These are phyloP conservation scores for Endocalyx cinctus DNA, from an alignment of 2,329 filamentous ascomycete species.

Conservation along the genomic window DNA sequence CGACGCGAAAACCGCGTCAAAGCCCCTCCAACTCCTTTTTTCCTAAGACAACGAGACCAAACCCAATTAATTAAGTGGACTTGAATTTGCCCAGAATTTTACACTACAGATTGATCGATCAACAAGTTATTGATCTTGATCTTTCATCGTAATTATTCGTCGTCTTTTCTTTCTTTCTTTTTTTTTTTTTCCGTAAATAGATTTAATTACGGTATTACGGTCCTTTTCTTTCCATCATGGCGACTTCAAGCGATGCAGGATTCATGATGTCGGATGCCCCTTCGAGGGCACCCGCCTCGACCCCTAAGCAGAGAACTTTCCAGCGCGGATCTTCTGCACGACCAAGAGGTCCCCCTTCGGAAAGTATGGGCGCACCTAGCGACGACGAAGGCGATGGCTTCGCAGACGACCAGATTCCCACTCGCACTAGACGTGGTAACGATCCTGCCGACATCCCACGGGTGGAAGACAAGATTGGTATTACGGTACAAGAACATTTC, in stretches of 20 bases:
- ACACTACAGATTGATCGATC: too few relatives aligned
- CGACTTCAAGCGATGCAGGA: slow-evolving; percentile 52
- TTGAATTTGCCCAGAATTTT: too few relatives aligned
- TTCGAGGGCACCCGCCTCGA: slow-evolving; percentile 33
- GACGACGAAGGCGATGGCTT: slow-evolving; percentile 60
- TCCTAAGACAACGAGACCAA: too few relatives aligned
- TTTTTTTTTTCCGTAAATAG: too few relatives aligned
- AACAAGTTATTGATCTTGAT: too few relatives aligned
- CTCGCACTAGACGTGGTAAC: slow-evolving; percentile 39
- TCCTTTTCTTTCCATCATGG: too few relatives aligned
- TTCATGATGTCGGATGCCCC: slow-evolving; percentile 54
- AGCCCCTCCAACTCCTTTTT: too few relatives aligned
- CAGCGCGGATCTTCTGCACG: slow-evolving; percentile 50
- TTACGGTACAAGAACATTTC: slow-evolving; percentile 71
- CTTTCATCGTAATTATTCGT: too few relatives aligned
- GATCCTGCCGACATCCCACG: slow-evolving; percentile 55
- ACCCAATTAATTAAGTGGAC: too few relatives aligned
- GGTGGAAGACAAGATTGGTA: slow-evolving; percentile 72
- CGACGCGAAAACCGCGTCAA: too few relatives aligned
- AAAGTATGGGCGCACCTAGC: slow-evolving; percentile 55
- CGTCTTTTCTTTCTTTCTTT: too few relatives aligned
- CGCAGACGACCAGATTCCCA: slow-evolving; percentile 59
- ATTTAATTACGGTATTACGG: too few relatives aligned
- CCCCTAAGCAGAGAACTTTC: slow-evolving; percentile 38
- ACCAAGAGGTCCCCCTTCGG: slow-evolving; percentile 57